Base-by-base conservation (phyloP, 169 alveolate species). In the Cryptosporidium ubiquitum region DNA sequence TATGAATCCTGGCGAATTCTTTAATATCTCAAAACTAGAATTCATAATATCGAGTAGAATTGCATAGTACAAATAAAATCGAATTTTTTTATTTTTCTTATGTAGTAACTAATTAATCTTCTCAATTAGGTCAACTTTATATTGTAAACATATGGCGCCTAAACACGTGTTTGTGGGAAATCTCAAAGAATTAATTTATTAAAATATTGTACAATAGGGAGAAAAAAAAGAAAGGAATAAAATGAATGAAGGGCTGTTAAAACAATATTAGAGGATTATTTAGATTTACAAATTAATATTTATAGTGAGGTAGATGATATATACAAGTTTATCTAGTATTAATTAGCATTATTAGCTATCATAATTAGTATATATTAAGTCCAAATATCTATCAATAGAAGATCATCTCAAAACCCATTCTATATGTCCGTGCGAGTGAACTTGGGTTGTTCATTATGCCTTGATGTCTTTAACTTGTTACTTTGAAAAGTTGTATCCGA, bases 1-100 rank as follows among this genome's bases (percentile, higher is more conserved):
- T n/a, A 79, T 26, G 35, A 79, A 64, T 42, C 68, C 89, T 1
- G 73, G 69, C 29, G 47, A 33, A 44, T 79, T 40, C 64, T 31
- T 79, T 35, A 64, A n/a, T 37, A 33, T 64, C 31, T 64, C 71
- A 29, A 7, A 55, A 2, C n/a, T 12, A 26, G 66, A 55, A 26
- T 1, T 55, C 66, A 55, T 55, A 7, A n/a, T 55, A 55, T 26
- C n/a, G 20, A 55, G 37, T 3, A 7, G 23, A 4, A 10, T 2
- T 26, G 5, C 5, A 55, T 10, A 55, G 5, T 55, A 55, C 20
- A 23, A 10, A 26, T 2, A n/a, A 2, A 20, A 14, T 47, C 20
- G 6, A 14, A 47, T 14, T 20, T 5, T 47, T 2, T 1, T 14
- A 47, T 14, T 47, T 47, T 47, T 0, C 12, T 2, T 44, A 44